Evolutionary conservation across 768 basidiomycete genomes (phyloP), one percentile per base, ranked within the genome.

Genomic region (Chalciporus sphaerocephalus): DNA sequence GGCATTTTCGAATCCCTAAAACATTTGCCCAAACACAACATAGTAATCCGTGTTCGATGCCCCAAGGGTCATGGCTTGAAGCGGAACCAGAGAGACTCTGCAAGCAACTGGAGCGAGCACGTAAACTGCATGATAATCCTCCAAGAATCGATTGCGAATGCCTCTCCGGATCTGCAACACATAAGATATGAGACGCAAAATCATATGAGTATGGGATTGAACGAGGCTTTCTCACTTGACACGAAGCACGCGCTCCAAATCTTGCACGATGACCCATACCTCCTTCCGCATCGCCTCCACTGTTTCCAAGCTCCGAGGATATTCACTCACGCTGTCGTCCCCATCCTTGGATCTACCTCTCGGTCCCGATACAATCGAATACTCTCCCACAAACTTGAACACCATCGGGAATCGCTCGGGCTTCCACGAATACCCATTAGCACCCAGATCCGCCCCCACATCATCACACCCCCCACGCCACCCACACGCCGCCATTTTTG

Each of bases 301-400:
- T 11, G 23, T 35, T 4, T 6, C 15, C 20, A 24, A n/a, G 3
- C 33, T 11, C 28, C 15, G 4, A 7, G 38, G 16, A 18, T n/a
- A 18, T 20, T 12, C 22, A 17, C 5, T 41, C 0, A 2, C 12
- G 4, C 17, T 38, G 9, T n/a, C 28, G 12, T 13, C n/a, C 5
- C 22, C 12, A 32, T 1, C 4, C 27, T n/a, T 40, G 6, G 2
- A 1, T 13, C 28, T 16, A 13, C n/a, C 36, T 38, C 40, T 41
- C 30, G 51, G 53, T 2, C 51, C 54, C 0, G 42, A 49, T 15
- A 62, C 49, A 30, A 51, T 28, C 37, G 61, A 58, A 25, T 64
- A 63, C 41, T 63, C 64, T 17, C 61, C 61, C 13, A 45, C 40
- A 22, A 65, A 63, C 3, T 39, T 23, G 30, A 63, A 65, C 4